Evolutionary conservation across 2,329 filamentous ascomycete species (phyloP).

Genomic region (Colletotrichum graminicola): DNA sequence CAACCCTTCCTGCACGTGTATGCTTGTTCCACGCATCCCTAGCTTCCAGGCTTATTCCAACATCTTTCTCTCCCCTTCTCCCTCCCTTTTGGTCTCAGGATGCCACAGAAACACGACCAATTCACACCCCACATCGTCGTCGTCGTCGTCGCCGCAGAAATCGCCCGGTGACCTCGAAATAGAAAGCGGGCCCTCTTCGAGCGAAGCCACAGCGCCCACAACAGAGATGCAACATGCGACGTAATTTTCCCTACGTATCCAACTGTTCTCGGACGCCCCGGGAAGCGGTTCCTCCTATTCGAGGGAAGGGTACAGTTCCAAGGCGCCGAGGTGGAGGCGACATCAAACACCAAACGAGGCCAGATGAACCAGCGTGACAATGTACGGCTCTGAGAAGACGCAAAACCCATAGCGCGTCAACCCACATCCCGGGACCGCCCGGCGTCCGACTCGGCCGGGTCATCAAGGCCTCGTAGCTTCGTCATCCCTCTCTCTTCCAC

Average conservation of each 20-base stretch:
- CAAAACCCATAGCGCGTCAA: not conserved
- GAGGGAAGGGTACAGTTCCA: not conserved
- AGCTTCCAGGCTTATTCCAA: not conserved
- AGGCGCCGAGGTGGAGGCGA: not conserved
- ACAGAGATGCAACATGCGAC: slow-evolving; percentile 27
- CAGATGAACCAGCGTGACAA: slow-evolving; percentile 12
- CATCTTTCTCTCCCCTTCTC: not conserved
- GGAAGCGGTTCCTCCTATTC: not conserved
- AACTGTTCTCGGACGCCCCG: not conserved
- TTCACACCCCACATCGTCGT: not conserved
- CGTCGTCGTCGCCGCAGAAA: not conserved
- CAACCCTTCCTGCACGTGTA: not conserved
- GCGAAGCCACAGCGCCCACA: slow-evolving; percentile 1
- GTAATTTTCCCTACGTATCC: slow-evolving; percentile 19
- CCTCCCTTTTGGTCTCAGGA: not conserved
- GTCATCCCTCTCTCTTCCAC: not conserved
- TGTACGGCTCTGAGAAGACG: not conserved
- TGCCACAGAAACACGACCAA: not conserved
- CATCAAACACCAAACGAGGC: not conserved
- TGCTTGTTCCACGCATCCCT: not conserved
- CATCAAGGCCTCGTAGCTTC: slow-evolving; percentile 2
- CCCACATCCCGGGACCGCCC: slow-evolving; percentile 31
- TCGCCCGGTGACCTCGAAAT: slow-evolving; percentile 3
- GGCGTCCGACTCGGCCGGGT: not conserved
- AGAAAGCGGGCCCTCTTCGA: not conserved